Evolutionary conservation across 352 stramenopile species (phyloP).

Genomic region (Phytophthora sp.): DNA sequence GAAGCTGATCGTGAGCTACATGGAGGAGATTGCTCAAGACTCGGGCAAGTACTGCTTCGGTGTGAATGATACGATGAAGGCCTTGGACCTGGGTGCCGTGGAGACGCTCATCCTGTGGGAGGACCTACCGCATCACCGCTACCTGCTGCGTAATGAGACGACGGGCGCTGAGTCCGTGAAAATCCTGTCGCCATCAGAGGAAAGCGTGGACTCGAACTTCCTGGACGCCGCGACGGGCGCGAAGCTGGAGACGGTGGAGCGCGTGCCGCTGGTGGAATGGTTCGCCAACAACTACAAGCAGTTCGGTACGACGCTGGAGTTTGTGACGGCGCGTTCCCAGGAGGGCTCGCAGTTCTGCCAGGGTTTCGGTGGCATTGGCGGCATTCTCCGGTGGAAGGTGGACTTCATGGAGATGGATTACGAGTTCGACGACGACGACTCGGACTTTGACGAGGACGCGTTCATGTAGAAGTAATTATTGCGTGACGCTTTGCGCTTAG

Average conservation of each 20-base stretch:
- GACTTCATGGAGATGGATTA: constrained; percentile 98
- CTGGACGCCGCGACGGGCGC: constrained; percentile 94
- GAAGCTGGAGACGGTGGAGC: constrained; percentile 98
- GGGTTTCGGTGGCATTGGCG: constrained; percentile 99
- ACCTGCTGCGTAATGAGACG: constrained; percentile 94
- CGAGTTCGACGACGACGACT: constrained; percentile 90
- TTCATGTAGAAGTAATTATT: constrained; percentile 90
- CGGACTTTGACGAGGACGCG: constrained; percentile 85
- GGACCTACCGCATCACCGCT: constrained; percentile 96
- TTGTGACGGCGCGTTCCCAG: constrained; percentile 98
- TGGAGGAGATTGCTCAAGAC: constrained; percentile 99
- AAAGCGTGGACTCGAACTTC: constrained; percentile 96
- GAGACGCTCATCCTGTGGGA: constrained; percentile 99
- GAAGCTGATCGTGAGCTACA: constrained; percentile 99
- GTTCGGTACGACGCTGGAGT: constrained; percentile 98
- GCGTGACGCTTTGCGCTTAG: constrained; percentile 46
- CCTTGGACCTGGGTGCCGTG: constrained; percentile 97
- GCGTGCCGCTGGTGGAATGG: constrained; percentile 98
- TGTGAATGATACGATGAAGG: constrained; percentile 98
- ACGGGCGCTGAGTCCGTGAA: constrained; percentile 88
- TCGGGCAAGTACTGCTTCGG: constrained; percentile 99
- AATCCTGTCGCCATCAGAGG: constrained; percentile 85
- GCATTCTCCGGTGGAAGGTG: constrained; percentile 99
- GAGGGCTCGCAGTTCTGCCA: constrained; percentile 99
- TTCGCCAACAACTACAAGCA: constrained; percentile 99